phyloP scores from a whole-genome alignment of 2,329 filamentous ascomycete species.

The Fusarium sp. region DNA sequence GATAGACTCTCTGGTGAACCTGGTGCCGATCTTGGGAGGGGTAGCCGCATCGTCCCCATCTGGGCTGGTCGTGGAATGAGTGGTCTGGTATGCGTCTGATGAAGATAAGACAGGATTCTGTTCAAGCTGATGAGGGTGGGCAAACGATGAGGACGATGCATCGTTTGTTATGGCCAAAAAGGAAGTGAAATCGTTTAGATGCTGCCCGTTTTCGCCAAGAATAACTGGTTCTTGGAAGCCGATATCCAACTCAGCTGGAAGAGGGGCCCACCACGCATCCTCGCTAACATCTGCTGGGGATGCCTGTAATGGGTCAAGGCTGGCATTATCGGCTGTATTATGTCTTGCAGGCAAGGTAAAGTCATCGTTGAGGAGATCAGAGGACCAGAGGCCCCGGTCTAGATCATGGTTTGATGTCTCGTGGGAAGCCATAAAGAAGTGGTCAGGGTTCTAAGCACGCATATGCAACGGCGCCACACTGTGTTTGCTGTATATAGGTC shows the following conservation, averaged over 20 bases:
- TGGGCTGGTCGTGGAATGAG: neutral
- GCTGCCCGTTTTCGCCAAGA: neutral
- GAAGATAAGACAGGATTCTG: neutral
- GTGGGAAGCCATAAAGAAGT: neutral
- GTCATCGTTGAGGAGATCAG: neutral
- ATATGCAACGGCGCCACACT: neutral
- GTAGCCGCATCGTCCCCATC: neutral
- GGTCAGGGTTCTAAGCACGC: neutral
- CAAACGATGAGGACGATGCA: neutral
- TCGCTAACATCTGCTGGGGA: neutral
- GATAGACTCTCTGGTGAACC: slow-evolving; percentile 30
- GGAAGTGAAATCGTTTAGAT: neutral
- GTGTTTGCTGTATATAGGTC: neutral
- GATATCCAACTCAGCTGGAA: neutral
- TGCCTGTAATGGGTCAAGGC: neutral
- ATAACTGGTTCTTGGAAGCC: neutral
- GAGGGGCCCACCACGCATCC: neutral
- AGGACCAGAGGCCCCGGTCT: neutral
- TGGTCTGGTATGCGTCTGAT: neutral
- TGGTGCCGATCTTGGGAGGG: slow-evolving; percentile 18
- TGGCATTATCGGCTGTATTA: neutral
- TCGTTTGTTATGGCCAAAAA: neutral
- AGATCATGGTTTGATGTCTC: neutral
- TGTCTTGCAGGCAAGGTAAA: neutral
- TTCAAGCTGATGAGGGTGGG: neutral